These are phyloP conservation scores for Mycena pura DNA, from an alignment of 768 basidiomycete genomes.

Conservation along the genomic window DNA sequence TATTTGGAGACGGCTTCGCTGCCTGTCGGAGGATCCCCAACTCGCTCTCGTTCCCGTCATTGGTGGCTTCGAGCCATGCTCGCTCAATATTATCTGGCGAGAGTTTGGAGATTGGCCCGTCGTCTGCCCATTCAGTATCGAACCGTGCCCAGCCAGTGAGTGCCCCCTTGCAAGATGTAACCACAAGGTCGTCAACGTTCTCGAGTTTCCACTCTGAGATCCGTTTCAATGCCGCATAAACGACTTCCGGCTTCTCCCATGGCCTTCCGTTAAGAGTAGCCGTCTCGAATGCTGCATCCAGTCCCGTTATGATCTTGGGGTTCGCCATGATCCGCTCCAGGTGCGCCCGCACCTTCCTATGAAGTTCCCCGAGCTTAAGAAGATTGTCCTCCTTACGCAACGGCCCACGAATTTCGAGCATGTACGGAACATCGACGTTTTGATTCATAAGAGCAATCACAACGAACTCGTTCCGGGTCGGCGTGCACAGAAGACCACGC, in stretches of 20 bases:
- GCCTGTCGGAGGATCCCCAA: slow-evolving; percentile 7
- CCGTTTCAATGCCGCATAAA: slow-evolving; percentile 3
- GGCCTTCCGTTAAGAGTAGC: slow-evolving; percentile 7
- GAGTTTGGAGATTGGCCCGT: background rate
- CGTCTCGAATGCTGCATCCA: background rate
- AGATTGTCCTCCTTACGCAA: slow-evolving; percentile 7
- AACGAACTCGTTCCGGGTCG: slow-evolving; percentile 25
- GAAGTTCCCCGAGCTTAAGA: slow-evolving; percentile 21
- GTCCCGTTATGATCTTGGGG: background rate
- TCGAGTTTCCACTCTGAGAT: background rate
- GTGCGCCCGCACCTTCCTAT: background rate
- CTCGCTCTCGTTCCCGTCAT: slow-evolving; percentile 30
- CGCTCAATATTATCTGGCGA: slow-evolving; percentile 3
- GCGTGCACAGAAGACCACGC: slow-evolving; percentile 17
- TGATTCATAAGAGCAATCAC: slow-evolving; percentile 16
- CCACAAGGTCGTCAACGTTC: background rate
- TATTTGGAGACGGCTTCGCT: background rate
- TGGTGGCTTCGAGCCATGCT: slow-evolving; percentile 26
- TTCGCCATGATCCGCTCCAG: background rate
- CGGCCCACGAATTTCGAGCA: slow-evolving; percentile 17
- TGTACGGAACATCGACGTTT: slow-evolving; percentile 25
- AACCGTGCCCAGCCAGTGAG: background rate
- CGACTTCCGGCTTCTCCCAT: slow-evolving; percentile 14
- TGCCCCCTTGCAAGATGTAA: background rate
- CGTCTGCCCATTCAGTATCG: background rate